phyloP scores from a whole-genome alignment of 352 stramenopile species.

The Phytophthora foliorum region DNA sequence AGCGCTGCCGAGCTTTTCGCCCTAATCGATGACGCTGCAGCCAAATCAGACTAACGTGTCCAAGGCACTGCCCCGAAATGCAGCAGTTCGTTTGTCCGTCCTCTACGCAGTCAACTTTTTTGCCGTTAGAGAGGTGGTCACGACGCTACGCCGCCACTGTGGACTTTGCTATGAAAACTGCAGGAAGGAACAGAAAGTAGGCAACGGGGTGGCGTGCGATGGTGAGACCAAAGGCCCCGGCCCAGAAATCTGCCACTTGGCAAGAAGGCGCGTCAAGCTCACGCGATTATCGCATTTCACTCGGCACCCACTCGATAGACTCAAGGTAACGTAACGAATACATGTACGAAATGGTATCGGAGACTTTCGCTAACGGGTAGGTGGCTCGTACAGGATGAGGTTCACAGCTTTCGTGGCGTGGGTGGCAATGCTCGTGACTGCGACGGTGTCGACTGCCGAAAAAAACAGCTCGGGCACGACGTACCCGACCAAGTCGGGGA shows the following conservation, averaged over 20 bases:
- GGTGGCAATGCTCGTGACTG: conserved; percentile 18
- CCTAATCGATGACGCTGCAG: conserved; percentile 9
- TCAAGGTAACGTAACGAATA: conserved; percentile 4
- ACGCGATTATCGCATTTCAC: conserved; percentile 43
- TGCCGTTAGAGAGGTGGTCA: conserved; percentile 29
- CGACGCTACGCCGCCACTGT: conserved; percentile 19
- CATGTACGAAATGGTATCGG: too few relatives aligned
- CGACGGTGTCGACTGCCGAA: conserved; percentile 3
- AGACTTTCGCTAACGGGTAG: too few relatives aligned
- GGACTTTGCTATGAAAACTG: conserved; percentile 9
- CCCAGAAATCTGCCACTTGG: conserved; percentile 28
- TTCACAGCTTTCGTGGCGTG: conserved; percentile 23
- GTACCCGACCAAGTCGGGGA: conserved; percentile 46
- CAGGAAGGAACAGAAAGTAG: conserved; percentile 3
- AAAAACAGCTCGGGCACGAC: conserved; percentile 33
- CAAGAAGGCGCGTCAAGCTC: conserved; percentile 19
- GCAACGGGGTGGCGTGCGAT: conserved; percentile 18
- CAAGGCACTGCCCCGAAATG: conserved; percentile 1
- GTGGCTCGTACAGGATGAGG: conserved; percentile 17
- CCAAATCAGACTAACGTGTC: conserved; percentile 4
- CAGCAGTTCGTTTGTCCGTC: conserved; percentile 3
- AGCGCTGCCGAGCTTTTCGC: conserved; percentile 8
- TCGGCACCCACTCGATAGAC: conserved; percentile 12
- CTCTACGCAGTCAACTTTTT: conserved; percentile 36
- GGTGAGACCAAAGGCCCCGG: conserved; percentile 2